A percentile compares a stretch with the other conserved stretches of the same genome.
These are phyloP conservation scores for Actinomortierella wolfii DNA, from an alignment of 371 early-diverging fungal genomes.

Conservation along the genomic window DNA sequence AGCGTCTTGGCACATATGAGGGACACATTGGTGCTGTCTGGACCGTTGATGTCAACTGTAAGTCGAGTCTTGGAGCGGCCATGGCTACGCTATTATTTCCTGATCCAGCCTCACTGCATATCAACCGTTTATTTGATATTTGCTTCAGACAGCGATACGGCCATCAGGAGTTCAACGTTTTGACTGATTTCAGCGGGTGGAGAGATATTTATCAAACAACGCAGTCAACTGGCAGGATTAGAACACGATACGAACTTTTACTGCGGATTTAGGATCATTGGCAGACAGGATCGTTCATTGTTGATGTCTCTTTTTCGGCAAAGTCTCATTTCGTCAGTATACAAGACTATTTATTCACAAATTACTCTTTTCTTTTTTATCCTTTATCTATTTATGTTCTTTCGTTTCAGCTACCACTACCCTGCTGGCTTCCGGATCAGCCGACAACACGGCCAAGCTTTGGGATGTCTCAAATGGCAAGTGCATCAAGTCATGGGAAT, in stretches of 20 bases:
- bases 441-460: slow-evolving; percentile 92
- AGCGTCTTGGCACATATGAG: slow-evolving; percentile 94
- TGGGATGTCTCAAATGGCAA: slow-evolving; percentile 97
- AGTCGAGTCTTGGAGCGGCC: slow-evolving; percentile 7
- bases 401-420: slow-evolving; percentile 59
- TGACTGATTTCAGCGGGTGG: no score
- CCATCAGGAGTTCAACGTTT: no score
- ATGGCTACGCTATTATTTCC: no score
- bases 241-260: slow-evolving; percentile 1
- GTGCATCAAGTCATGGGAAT: slow-evolving; percentile 86
- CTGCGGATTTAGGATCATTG: slow-evolving; percentile 5
- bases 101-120: no score
- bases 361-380: slow-evolving; percentile 3
- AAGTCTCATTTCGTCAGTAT: no score
- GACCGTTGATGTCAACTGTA: slow-evolving; percentile 92
- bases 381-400: neutral
- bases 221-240: no score
- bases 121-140: no score
- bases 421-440: slow-evolving; percentile 90
- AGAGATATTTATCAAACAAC: no score
- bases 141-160: no score
- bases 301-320: no score
- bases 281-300: no score
- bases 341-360: slow-evolving; percentile 25
- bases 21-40: slow-evolving; percentile 97